phyloP scores from a whole-genome alignment of 495 filamentous ascomycete species.

The Xylaria sp. region DNA sequence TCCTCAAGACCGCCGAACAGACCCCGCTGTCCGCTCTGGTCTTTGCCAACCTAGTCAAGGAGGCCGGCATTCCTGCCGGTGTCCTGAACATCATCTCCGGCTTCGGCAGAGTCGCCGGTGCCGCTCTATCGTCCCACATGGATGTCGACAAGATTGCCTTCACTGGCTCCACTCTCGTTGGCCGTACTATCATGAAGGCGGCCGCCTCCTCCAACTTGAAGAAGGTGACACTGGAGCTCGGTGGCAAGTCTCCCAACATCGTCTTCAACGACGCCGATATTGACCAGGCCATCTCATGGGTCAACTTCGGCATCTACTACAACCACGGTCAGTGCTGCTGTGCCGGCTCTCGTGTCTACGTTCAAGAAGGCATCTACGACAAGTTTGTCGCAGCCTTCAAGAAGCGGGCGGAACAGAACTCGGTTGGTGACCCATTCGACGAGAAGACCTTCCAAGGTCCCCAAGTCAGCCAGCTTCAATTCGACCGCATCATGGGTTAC shows the following conservation, averaged over 20 bases:
- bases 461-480: constrained; percentile 93
- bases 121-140: constrained; percentile 93
- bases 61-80: constrained; percentile 96
- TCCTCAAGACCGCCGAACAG: constrained; percentile 96
- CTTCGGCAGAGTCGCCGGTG: constrained; percentile 87
- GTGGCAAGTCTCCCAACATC: constrained; percentile 98
- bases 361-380: constrained; percentile 95
- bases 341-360: constrained; percentile 93
- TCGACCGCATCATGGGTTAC: constrained; percentile 97
- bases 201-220: constrained; percentile 94
- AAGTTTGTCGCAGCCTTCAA: constrained; percentile 91
- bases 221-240: constrained; percentile 98
- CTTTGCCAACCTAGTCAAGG: constrained; percentile 79
- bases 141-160: constrained; percentile 98
- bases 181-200: constrained; percentile 94
- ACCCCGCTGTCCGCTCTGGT: constrained; percentile 90
- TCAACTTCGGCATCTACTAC: constrained; percentile 98
- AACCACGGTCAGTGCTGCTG: constrained; percentile 99
- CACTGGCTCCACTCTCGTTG: constrained; percentile 91
- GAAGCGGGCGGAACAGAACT: constrained; percentile 79
- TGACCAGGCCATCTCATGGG: constrained; percentile 95
- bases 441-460: constrained; percentile 94
- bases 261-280: constrained; percentile 96
- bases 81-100: constrained; percentile 96
- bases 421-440: constrained; percentile 91